Percentiles rank a stretch among this genome's conserved stretches.
phyloP scores from a whole-genome alignment of 345 rosid genomes.

The Populus davidiana region DNA sequence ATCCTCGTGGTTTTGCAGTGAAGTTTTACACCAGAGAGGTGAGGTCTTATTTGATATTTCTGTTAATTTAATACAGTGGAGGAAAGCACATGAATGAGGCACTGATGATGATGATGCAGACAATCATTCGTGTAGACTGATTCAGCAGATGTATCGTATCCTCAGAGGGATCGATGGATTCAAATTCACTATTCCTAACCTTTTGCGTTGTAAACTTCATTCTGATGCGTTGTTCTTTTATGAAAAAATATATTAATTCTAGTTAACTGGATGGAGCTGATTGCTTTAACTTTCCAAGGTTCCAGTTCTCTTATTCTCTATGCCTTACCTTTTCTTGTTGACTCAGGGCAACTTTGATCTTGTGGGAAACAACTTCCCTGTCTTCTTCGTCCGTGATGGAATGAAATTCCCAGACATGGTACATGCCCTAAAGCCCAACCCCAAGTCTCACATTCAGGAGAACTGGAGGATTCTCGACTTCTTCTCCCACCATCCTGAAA shows the following conservation, averaged over 20 bases:
- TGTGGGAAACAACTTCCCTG: conserved; percentile 97
- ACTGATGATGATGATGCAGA: neutral
- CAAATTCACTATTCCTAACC: neutral
- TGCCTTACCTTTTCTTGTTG: neutral
- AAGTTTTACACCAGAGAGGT: conserved; percentile 99
- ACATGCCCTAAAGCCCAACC: conserved; percentile 94
- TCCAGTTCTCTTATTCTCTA: neutral
- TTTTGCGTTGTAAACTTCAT: neutral
- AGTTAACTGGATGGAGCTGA: neutral
- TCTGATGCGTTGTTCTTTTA: neutral
- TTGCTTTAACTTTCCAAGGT: neutral
- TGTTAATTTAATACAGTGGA: neutral
- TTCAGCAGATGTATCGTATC: neutral
- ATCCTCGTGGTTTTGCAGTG: conserved; percentile 95
- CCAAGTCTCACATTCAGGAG: conserved; percentile 94
- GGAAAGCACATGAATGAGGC: neutral
- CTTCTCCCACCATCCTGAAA: conserved; percentile 95
- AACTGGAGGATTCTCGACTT: conserved; percentile 91
- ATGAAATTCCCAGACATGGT: conserved; percentile 96
- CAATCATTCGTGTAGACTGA: neutral
- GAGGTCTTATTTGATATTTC: neutral
- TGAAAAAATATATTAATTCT: neutral
- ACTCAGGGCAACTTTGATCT: conserved; percentile 95
- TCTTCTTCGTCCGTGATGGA: conserved; percentile 91
- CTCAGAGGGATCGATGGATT: neutral